A percentile compares a stretch with the other conserved stretches of the same genome.
These are phyloP conservation scores for Tetrahymena malaccensis DNA, from an alignment of 73 alveolate genomes.

Conservation along the genomic window DNA sequence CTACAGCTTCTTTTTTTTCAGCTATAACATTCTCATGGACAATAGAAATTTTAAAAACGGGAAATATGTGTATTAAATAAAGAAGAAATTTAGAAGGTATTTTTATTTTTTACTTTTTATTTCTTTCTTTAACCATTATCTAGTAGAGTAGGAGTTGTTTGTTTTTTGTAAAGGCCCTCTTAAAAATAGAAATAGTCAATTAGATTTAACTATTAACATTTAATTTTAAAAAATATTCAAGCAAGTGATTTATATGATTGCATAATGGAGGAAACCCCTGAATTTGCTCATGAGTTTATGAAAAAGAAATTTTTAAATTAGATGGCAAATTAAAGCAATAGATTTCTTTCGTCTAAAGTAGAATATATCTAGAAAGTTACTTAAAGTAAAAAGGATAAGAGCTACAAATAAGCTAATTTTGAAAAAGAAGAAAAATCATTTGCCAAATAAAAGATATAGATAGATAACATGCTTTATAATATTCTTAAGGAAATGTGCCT, in stretches of 20 bases:
- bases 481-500: background rate
- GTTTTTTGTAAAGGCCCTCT: background rate
- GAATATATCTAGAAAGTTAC: background rate
- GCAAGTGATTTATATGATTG: background rate
- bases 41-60: background rate
- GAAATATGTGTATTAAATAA: background rate
- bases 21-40: background rate
- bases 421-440: background rate
- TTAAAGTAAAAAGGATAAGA: background rate
- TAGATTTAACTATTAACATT: no score
- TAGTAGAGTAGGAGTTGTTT: background rate
- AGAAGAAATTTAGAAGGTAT: background rate
- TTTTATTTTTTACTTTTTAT: background rate
- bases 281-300: background rate
- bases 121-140: no score
- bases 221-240: background rate
- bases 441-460: background rate
- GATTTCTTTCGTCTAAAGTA: background rate
- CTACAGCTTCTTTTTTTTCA: background rate
- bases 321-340: background rate
- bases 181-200: no score
- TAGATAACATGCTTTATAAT: background rate
- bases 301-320: background rate
- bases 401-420: background rate
- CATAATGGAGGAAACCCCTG: background rate